phyloP scores from a whole-genome alignment of 257 asterid species.

The Solanum chiquidenum region DNA sequence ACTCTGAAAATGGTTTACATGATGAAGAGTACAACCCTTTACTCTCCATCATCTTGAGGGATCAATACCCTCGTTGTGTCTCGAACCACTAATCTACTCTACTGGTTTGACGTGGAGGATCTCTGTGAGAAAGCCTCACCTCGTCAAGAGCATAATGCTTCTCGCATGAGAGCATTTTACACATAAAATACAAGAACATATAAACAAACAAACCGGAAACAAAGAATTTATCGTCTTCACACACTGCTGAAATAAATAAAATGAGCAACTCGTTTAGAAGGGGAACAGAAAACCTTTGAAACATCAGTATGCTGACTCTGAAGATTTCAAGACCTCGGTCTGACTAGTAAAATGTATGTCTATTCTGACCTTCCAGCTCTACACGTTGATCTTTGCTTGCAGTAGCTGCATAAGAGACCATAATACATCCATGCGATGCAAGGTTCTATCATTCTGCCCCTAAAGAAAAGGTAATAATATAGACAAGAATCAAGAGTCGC shows the following conservation, averaged over 20 bases:
- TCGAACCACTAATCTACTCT: background rate
- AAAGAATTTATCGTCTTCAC: background rate
- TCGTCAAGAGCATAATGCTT: background rate
- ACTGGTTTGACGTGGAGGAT: background rate
- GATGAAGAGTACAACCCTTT: background rate
- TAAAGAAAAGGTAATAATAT: slow-evolving; percentile 1
- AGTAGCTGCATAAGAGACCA: slow-evolving; percentile 91
- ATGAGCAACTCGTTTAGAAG: background rate
- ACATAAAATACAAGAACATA: background rate
- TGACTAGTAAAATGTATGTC: background rate
- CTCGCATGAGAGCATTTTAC: background rate
- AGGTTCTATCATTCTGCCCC: slow-evolving; percentile 59
- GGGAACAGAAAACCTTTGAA: background rate
- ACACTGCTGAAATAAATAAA: background rate
- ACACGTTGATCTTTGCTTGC: slow-evolving; percentile 36
- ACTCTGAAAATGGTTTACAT: background rate
- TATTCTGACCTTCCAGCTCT: background rate
- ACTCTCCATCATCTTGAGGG: background rate
- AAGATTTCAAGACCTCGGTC: background rate
- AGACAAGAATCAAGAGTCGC: background rate
- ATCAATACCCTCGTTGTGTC: background rate
- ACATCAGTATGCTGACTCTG: background rate
- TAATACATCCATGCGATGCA: slow-evolving; percentile 90
- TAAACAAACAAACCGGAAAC: background rate
- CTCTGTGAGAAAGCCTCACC: background rate